A percentile compares a stretch with the other conserved stretches of the same genome.
These are phyloP conservation scores for Starmera caribaea DNA, from an alignment of 805 yeast species.

Conservation along the genomic window DNA sequence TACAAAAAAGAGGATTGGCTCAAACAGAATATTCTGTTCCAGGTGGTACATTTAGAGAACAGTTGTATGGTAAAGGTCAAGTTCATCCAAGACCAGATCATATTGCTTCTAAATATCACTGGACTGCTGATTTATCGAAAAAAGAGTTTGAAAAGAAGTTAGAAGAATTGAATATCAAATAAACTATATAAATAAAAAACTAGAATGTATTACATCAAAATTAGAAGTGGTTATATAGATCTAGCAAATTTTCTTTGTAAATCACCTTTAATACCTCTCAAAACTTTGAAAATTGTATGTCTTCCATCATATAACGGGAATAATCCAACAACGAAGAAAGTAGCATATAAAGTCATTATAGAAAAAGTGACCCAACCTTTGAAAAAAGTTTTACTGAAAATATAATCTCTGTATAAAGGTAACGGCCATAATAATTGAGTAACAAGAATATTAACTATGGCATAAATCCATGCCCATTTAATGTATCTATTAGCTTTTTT, in stretches of 20 bases:
- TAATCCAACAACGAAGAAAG: not conserved
- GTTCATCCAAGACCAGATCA: conserved; percentile 7
- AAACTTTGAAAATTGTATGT: not conserved
- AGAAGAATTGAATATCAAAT: not conserved
- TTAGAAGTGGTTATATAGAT: too few species aligned
- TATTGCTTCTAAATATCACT: conserved; percentile 9
- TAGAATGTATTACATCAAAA: too few species aligned
- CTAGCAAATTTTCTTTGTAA: too few species aligned
- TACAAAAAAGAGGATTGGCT: conserved; percentile 23
- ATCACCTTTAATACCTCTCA: not conserved
- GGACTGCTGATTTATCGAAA: conserved; percentile 3
- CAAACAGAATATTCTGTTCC: conserved; percentile 25
- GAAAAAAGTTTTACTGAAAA: not conserved
- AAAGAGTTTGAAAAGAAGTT: conserved; percentile 4
- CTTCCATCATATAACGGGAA: not conserved
- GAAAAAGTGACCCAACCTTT: not conserved
- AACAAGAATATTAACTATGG: not conserved
- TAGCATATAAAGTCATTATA: not conserved
- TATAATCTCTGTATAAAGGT: not conserved
- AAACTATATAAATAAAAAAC: too few species aligned
- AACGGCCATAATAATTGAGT: not conserved
- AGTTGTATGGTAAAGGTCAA: conserved; percentile 19
- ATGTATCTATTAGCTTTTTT: not conserved
- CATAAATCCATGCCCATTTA: not conserved
- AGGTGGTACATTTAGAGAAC: conserved; percentile 24